These are phyloP conservation scores for Piper betle DNA, from an alignment of 164 flowering plant genomes.

Conservation along the genomic window DNA sequence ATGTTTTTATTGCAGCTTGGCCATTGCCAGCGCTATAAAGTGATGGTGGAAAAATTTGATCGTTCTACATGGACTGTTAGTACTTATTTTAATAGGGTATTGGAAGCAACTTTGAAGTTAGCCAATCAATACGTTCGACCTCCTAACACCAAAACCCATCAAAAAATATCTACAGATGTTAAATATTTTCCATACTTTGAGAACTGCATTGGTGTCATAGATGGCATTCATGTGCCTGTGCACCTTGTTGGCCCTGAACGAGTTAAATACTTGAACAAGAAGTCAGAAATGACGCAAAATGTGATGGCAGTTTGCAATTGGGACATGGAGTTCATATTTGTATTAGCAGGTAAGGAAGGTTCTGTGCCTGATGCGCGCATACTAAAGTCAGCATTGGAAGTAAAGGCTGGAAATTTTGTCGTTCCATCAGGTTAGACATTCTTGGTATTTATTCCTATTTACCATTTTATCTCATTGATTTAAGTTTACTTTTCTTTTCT, in stretches of 20 bases:
- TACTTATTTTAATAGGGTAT: conserved; percentile 4
- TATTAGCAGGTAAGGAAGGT: conserved; percentile 9
- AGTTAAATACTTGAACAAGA: conserved; percentile 1
- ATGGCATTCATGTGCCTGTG: conserved; percentile 4
- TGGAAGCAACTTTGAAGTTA: conserved; percentile 3
- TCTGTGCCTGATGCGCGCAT: conserved; percentile 2
- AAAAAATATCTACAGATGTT: not conserved
- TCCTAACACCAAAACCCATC: not conserved
- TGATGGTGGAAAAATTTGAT: not conserved
- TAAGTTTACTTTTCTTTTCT: not conserved
- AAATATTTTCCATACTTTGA: conserved; percentile 6
- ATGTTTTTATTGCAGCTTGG: conserved; percentile 7
- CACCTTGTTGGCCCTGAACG: not conserved
- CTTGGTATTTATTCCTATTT: not conserved
- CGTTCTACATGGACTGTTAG: conserved; percentile 1
- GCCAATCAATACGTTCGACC: conserved; percentile 2
- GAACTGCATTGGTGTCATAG: conserved; percentile 2
- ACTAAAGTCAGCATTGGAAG: conserved; percentile 10
- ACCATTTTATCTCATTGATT: too few species aligned
- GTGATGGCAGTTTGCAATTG: conserved; percentile 4
- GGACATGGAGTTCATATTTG: conserved; percentile 4
- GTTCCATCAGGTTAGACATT: conserved; percentile 33
- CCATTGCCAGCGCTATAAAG: conserved; percentile 2
- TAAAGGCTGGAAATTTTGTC: conserved; percentile 6
- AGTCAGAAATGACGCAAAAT: conserved; percentile 6